A percentile compares a stretch with the other conserved stretches of the same genome.
These are phyloP conservation scores for Nidularia pulvinata DNA, from an alignment of 768 basidiomycete genomes.

Conservation along the genomic window DNA sequence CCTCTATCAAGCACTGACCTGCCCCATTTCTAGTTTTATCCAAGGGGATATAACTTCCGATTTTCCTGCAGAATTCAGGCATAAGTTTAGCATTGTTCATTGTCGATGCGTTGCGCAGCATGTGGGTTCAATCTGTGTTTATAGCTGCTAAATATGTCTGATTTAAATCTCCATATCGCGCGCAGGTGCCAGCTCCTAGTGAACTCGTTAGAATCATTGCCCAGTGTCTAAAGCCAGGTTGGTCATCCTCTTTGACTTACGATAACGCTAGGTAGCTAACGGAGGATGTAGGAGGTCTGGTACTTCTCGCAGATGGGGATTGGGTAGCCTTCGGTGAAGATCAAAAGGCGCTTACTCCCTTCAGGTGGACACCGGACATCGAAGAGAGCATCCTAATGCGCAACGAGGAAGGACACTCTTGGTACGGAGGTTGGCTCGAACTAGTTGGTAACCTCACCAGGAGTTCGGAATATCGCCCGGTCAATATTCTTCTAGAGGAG, in stretches of 20 bases:
- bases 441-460: conserved; percentile 11
- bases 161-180: not conserved
- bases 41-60: conserved; percentile 15
- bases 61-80: conserved; percentile 10
- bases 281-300: conserved; percentile 11
- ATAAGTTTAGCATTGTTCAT: conserved; percentile 19
- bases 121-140: conserved; percentile 7
- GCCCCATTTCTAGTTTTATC: conserved; percentile 12
- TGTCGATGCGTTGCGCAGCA: conserved; percentile 20
- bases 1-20: not conserved
- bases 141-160: not conserved
- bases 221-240: conserved; percentile 16
- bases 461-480: conserved; percentile 10
- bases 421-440: conserved; percentile 18
- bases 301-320: conserved; percentile 17
- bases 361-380: conserved; percentile 6
- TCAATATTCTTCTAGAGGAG: conserved; percentile 4
- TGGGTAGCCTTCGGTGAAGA: conserved; percentile 12
- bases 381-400: conserved; percentile 4
- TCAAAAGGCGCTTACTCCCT: conserved; percentile 10
- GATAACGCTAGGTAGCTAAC: too few species aligned
- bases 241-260: not conserved
- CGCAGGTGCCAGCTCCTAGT: conserved; percentile 12
- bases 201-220: conserved; percentile 7
- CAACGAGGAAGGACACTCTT: conserved; percentile 9